Percentiles rank a stretch among this genome's conserved stretches.
phyloP scores from a whole-genome alignment of 768 basidiomycete genomes.

The Clitopilus passeckerianus region DNA sequence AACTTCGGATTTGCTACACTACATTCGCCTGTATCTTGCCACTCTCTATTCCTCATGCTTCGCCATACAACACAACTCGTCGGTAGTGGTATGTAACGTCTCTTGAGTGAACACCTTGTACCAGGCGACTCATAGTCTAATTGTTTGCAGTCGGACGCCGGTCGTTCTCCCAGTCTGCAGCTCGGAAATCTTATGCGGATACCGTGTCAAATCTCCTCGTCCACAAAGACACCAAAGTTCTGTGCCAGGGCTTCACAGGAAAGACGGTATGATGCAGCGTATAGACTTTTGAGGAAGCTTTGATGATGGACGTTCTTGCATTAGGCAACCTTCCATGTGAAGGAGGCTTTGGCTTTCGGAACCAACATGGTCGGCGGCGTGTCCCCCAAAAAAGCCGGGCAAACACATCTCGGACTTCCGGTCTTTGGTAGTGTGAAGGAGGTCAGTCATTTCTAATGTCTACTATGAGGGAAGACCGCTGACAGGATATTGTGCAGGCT shows the following conservation, averaged over 20 bases:
- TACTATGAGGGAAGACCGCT: background rate
- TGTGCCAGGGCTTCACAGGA: constrained; percentile 89
- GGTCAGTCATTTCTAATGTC: constrained; percentile 35
- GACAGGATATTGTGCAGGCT: constrained; percentile 47
- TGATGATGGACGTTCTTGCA: background rate
- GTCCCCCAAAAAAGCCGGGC: constrained; percentile 94
- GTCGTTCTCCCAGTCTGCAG: constrained; percentile 74
- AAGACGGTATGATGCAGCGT: constrained; percentile 67
- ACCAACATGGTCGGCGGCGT: constrained; percentile 98
- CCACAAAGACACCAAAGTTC: constrained; percentile 91
- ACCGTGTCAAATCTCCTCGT: constrained; percentile 90
- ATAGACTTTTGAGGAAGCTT: background rate
- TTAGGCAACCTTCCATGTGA: constrained; percentile 95
- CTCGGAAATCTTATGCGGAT: constrained; percentile 78
- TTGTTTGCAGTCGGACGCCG: constrained; percentile 56
- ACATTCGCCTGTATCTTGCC: background rate
- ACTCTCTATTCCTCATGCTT: constrained; percentile 37
- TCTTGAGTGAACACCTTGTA: background rate
- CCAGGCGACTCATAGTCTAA: constrained; percentile 5
- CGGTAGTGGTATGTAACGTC: constrained; percentile 38
- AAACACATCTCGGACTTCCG: constrained; percentile 91
- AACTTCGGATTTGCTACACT: constrained; percentile 1
- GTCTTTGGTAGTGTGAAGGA: constrained; percentile 91
- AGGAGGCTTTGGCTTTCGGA: constrained; percentile 90
- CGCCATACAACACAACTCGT: constrained; percentile 55